These are phyloP conservation scores for Ganoderma lingzhi DNA, from an alignment of 1,284 basidiomycete species.

Conservation along the genomic window DNA sequence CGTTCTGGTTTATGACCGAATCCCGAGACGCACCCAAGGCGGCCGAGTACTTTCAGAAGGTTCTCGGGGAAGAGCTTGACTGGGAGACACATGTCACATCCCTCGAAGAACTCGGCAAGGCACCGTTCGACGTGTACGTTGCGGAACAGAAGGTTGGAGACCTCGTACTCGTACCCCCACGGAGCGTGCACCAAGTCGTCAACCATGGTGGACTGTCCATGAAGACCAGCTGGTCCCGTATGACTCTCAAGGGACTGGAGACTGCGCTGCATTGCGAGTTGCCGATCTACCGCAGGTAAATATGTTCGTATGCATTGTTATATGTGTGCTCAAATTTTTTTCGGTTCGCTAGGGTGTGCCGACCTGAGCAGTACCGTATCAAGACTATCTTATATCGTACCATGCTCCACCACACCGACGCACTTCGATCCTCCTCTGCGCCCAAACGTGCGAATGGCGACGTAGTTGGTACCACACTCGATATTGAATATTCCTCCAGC, in stretches of 20 bases:
- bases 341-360: constrained; percentile 65
- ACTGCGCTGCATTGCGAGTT: constrained; percentile 73
- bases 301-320: constrained; percentile 52
- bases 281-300: constrained; percentile 79
- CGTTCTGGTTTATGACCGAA: constrained; percentile 85
- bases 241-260: constrained; percentile 67
- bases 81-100: constrained; percentile 71
- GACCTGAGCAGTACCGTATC: constrained; percentile 76
- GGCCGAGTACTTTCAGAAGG: constrained; percentile 62
- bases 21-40: constrained; percentile 59
- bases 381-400: constrained; percentile 69
- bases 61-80: constrained; percentile 68
- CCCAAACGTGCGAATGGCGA: neutral
- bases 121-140: constrained; percentile 73
- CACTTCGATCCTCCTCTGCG: constrained; percentile 35
- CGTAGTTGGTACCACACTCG: neutral
- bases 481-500: neutral
- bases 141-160: constrained; percentile 77
- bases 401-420: constrained; percentile 49
- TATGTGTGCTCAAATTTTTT: constrained; percentile 22
- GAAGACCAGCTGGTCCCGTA: constrained; percentile 84
- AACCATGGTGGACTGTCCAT: constrained; percentile 79
- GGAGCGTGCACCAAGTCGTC: constrained; percentile 81
- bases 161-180: constrained; percentile 78
- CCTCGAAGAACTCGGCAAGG: constrained; percentile 66